phyloP scores from a whole-genome alignment of 2,329 filamentous ascomycete species.

The Exophiala sp. region DNA sequence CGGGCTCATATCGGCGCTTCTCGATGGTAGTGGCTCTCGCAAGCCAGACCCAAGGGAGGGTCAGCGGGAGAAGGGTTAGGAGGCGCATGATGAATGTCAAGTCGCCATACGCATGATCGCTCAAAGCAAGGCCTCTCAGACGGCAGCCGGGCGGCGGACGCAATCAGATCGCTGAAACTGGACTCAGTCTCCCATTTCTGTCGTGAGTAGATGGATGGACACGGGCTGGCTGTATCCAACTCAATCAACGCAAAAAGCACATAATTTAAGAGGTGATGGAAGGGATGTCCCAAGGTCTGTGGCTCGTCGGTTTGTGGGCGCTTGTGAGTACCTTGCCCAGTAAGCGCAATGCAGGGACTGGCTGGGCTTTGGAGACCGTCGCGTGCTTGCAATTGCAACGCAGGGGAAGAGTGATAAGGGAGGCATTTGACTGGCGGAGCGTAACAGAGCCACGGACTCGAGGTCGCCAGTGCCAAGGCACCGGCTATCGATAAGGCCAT shows the following conservation, averaged over 20 bases:
- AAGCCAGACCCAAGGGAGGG: conserved; percentile 6
- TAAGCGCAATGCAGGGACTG: too few relatives aligned
- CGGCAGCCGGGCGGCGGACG: neutral
- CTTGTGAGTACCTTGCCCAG: too few relatives aligned
- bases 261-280: too few relatives aligned
- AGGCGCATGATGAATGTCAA: conserved; percentile 13
- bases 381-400: too few relatives aligned
- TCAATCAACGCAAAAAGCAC: neutral
- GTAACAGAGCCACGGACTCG: neutral
- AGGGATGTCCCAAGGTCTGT: too few relatives aligned
- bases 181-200: neutral
- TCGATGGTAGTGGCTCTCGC: conserved; percentile 10
- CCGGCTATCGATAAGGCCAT: neutral
- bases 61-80: conserved; percentile 2
- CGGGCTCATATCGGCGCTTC: neutral
- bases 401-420: too few relatives aligned
- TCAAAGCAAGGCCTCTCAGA: neutral
- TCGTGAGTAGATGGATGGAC: neutral
- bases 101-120: conserved; percentile 13
- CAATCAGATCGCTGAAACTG: neutral
- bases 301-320: too few relatives aligned
- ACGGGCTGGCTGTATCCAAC: neutral
- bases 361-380: too few relatives aligned
- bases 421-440: too few relatives aligned
- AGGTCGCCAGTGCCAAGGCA: too few relatives aligned